Percentiles rank a stretch among this genome's conserved stretches.
Conservation (phyloP, 345 rosid genomes). For the Syzygium oleosum region DNA sequence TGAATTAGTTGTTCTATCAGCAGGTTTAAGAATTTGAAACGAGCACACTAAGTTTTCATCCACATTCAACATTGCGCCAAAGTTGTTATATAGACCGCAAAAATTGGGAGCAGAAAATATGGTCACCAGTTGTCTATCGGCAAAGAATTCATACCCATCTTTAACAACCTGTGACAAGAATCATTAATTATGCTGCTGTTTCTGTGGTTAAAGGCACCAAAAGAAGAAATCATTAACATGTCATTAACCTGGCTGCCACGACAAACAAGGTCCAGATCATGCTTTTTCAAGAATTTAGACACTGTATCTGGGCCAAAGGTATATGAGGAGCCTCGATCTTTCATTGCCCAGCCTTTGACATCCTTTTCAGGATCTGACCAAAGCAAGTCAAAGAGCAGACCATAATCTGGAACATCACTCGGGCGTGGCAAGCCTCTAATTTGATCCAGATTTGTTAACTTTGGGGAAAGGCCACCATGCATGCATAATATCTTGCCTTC, state of each 20-base stretch:
- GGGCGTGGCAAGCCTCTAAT: not conserved
- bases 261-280: constrained; percentile 2
- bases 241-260: not conserved
- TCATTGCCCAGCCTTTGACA: not conserved
- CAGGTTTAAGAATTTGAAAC: not conserved
- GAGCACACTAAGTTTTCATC: not conserved
- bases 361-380: not conserved
- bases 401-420: not conserved
- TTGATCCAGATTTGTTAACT: not conserved
- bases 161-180: not conserved
- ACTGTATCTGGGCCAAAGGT: not conserved
- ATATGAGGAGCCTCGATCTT: not conserved
- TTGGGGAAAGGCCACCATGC: not conserved
- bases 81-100: not conserved
- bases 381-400: not conserved
- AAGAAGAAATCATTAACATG: not conserved
- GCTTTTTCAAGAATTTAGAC: not conserved
- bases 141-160: not conserved
- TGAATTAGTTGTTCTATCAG: constrained; percentile 4
- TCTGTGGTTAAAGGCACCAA: not conserved
- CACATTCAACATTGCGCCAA: not conserved
- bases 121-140: not conserved
- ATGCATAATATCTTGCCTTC: not conserved
- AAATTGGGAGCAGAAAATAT: not conserved
- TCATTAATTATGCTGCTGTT: not conserved